Percentiles rank a stretch among this genome's conserved stretches.
These are phyloP conservation scores for Adansonia gregorii DNA, from an alignment of 441 rosid genomes.

Conservation along the genomic window DNA sequence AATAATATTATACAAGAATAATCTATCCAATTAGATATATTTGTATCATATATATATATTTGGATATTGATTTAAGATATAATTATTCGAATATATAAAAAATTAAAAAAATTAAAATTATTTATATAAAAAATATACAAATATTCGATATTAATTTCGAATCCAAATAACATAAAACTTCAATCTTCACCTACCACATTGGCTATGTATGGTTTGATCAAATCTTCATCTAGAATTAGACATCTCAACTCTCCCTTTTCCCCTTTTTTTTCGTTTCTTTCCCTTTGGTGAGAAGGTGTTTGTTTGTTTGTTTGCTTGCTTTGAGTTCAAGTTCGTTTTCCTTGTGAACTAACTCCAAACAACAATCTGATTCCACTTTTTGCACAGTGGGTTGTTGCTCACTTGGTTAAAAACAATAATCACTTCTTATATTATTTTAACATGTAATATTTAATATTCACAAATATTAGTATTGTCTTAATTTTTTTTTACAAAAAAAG, in stretches of 20 bases:
- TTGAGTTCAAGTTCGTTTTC: conserved; percentile 25
- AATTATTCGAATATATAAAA: too few species aligned
- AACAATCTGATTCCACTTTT: background rate
- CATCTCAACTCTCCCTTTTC: conserved; percentile 25
- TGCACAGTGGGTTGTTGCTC: background rate
- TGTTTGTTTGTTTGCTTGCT: conserved; percentile 23
- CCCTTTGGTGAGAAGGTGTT: conserved; percentile 7
- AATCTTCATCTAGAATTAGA: conserved; percentile 9
- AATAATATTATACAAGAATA: too few species aligned
- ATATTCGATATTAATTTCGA: too few species aligned
- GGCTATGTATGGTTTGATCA: background rate
- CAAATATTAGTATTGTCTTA: background rate
- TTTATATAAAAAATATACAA: too few species aligned
- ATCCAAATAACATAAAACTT: background rate
- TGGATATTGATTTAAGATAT: too few species aligned
- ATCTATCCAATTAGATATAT: too few species aligned
- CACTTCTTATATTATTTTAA: background rate
- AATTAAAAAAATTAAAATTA: too few species aligned
- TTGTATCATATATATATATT: too few species aligned
- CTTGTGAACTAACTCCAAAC: conserved; percentile 7
- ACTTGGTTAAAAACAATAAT: background rate
- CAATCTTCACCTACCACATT: conserved; percentile 20
- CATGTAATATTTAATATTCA: background rate
- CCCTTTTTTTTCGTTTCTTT: background rate
- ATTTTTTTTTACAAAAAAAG: too few species aligned